Evolutionary conservation across 2,329 filamentous ascomycete species (phyloP).

Genomic region (Paecilomyces dactylethromorphus): DNA sequence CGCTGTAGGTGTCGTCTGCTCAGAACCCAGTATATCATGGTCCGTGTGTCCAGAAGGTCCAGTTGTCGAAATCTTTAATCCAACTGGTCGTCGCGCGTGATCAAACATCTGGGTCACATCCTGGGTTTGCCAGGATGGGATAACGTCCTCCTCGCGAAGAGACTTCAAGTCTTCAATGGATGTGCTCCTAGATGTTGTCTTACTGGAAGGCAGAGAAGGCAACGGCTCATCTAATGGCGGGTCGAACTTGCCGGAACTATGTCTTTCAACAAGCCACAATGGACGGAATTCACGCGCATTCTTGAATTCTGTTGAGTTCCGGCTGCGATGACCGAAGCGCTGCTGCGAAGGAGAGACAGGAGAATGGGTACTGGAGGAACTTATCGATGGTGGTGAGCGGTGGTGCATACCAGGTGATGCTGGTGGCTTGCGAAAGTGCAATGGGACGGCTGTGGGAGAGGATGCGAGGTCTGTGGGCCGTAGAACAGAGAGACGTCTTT

Average conservation of each 20-base stretch:
- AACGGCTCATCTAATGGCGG: conserved; percentile 34
- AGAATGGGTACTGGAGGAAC: conserved; percentile 28
- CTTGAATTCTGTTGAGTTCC: conserved; percentile 47
- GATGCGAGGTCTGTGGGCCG: conserved; percentile 15
- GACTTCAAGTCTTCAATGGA: conserved; percentile 37
- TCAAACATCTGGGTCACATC: conserved; percentile 17
- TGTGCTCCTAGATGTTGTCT: conserved; percentile 40
- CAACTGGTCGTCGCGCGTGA: conserved; percentile 18
- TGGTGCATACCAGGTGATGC: conserved; percentile 38
- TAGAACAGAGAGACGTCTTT: conserved; percentile 23
- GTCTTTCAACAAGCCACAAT: conserved; percentile 71
- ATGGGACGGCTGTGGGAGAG: conserved; percentile 50
- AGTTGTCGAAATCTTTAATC: conserved; percentile 27
- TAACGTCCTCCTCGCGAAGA: conserved; percentile 18
- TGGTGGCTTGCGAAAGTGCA: conserved; percentile 49
- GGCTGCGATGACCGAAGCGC: conserved; percentile 39
- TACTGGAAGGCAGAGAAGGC: conserved; percentile 47
- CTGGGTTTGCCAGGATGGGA: conserved; percentile 21
- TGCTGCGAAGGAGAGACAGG: conserved; percentile 31
- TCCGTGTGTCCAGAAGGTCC: conserved; percentile 21
- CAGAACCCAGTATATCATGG: conserved; percentile 52
- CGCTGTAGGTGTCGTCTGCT: conserved; percentile 64
- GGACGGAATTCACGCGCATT: conserved; percentile 65
- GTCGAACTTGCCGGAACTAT: conserved; percentile 36
- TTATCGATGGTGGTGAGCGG: conserved; percentile 27